These are phyloP conservation scores for Hymenoscyphus albidus DNA, from an alignment of 2,329 filamentous ascomycete genomes.

Conservation along the genomic window DNA sequence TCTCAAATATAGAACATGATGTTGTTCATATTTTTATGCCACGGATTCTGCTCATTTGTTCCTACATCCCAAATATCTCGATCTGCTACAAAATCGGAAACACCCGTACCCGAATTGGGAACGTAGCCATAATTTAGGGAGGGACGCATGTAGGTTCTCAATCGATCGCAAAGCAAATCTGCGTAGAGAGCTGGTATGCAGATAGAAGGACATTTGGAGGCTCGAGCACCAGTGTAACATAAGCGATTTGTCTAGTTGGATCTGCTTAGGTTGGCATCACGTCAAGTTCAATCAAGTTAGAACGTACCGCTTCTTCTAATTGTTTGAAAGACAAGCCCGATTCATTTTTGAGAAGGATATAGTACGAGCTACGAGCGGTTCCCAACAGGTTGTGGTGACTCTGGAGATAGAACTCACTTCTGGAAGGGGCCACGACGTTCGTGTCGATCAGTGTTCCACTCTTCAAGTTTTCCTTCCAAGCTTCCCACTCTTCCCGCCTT, in stretches of 20 bases:
- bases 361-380: background rate
- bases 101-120: background rate
- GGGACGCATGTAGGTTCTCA: conserved; percentile 60
- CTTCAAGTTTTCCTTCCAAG: too few relatives aligned
- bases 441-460: background rate
- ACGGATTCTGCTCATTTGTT: background rate
- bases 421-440: background rate
- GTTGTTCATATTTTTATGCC: conserved; percentile 1
- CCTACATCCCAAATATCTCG: background rate
- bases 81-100: background rate
- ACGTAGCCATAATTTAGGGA: background rate
- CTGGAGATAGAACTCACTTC: conserved; percentile 1
- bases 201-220: conserved; percentile 79
- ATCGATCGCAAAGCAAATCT: conserved; percentile 75
- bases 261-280: background rate
- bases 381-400: background rate
- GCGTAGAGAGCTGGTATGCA: conserved; percentile 88
- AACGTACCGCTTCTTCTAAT: conserved; percentile 37
- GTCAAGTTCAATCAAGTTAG: conserved; percentile 29
- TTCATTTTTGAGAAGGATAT: background rate
- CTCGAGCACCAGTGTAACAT: conserved; percentile 76
- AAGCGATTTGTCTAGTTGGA: conserved; percentile 62
- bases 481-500: too few relatives aligned
- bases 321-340: background rate
- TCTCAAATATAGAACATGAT: conserved; percentile 9